Percentiles rank a stretch among this genome's conserved stretches.
phyloP scores from a whole-genome alignment of 2,329 filamentous ascomycete species.

The Fusarium virguliforme region DNA sequence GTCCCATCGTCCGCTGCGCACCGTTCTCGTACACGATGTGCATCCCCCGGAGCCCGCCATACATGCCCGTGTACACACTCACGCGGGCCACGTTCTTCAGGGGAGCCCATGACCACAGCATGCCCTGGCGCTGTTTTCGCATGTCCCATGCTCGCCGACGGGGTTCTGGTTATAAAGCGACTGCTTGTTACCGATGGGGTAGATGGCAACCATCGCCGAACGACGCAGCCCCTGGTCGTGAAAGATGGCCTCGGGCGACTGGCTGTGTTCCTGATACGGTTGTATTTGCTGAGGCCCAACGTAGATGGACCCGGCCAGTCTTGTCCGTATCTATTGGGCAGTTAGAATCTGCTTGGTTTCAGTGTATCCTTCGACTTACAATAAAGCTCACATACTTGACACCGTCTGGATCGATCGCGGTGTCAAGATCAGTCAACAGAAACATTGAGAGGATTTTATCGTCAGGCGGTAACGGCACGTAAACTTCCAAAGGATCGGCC shows the following conservation, averaged over 20 bases:
- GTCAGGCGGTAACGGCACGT: conserved; percentile 1
- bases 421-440: neutral
- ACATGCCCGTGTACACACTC: neutral
- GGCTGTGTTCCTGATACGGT: neutral
- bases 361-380: neutral
- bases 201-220: neutral
- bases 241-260: neutral
- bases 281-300: neutral
- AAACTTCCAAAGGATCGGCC: neutral
- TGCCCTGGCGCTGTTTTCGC: no score
- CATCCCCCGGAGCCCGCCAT: neutral
- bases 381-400: neutral
- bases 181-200: neutral
- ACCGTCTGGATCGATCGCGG: no score
- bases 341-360: neutral
- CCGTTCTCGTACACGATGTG: conserved; percentile 5
- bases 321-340: neutral
- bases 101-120: conserved; percentile 5
- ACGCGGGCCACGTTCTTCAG: neutral
- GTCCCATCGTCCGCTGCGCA: conserved; percentile 2
- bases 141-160: no score
- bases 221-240: neutral
- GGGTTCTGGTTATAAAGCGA: neutral
- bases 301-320: conserved; percentile 5
- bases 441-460: neutral